These are phyloP conservation scores for Flaveria robusta DNA, from an alignment of 129 eudicot genomes.

Conservation along the genomic window DNA sequence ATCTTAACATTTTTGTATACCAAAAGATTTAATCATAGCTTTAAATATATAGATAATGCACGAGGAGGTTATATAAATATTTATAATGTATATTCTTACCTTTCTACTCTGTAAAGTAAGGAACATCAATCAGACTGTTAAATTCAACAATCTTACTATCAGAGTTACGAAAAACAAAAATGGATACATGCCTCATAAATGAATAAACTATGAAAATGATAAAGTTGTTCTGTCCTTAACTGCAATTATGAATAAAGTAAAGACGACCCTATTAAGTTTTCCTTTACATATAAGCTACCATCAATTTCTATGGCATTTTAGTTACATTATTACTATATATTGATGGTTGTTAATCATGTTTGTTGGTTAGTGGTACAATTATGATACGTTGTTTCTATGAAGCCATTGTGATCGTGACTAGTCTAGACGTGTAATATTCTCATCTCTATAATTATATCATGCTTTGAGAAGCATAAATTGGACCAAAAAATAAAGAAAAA, in stretches of 20 bases:
- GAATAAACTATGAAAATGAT: too few species aligned
- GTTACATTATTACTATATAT: constrained; percentile 16
- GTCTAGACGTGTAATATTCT: not conserved
- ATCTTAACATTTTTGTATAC: too few species aligned
- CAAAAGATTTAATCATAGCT: too few species aligned
- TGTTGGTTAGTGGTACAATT: constrained; percentile 22
- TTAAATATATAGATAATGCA: too few species aligned
- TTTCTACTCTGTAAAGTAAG: too few species aligned
- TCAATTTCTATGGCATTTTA: constrained; percentile 25
- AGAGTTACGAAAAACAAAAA: too few species aligned
- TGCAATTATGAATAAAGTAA: not conserved
- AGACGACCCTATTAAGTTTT: constrained; percentile 20
- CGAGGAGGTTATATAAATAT: too few species aligned
- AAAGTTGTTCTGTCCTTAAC: too few species aligned
- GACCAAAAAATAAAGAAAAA: not conserved
- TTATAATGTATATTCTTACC: too few species aligned
- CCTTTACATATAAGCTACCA: constrained; percentile 13
- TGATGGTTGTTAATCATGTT: constrained; percentile 26
- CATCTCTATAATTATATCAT: not conserved
- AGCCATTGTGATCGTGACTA: constrained; percentile 14
- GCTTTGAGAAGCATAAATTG: not conserved
- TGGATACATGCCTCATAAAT: too few species aligned
- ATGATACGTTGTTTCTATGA: constrained; percentile 10
- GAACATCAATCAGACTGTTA: too few species aligned
- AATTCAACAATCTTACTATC: too few species aligned